Conservation (phyloP, 2,329 filamentous ascomycete genomes). For the Simplicillium aogashimaense region DNA sequence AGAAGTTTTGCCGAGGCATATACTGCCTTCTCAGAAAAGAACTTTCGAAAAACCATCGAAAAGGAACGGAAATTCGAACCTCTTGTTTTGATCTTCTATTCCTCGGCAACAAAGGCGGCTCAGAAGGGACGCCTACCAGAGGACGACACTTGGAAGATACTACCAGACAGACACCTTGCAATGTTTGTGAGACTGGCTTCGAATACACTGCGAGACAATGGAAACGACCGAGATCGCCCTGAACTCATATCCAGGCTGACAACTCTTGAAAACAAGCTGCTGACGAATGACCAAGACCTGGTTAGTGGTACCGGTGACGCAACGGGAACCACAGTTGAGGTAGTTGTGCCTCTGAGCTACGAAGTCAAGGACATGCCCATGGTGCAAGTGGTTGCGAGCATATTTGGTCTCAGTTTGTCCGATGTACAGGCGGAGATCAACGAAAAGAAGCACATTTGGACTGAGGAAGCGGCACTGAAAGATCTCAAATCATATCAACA, state of each 20-base stretch:
- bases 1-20: constrained; percentile 91
- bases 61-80: constrained; percentile 91
- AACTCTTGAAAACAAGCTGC: constrained; percentile 83
- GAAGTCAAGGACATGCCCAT: constrained; percentile 96
- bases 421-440: constrained; percentile 85
- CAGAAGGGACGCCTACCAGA: constrained; percentile 64
- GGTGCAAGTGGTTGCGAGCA: constrained; percentile 75
- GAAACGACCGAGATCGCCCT: constrained; percentile 74
- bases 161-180: constrained; percentile 90
- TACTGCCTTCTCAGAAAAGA: constrained; percentile 81
- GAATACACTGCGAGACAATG: constrained; percentile 70
- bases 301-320: constrained; percentile 21
- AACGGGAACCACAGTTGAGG: constrained; percentile 55
- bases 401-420: constrained; percentile 72
- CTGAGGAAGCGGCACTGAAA: constrained; percentile 78
- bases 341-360: constrained; percentile 73
- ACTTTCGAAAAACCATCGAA: constrained; percentile 83
- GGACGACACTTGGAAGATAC: constrained; percentile 81
- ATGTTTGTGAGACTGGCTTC: constrained; percentile 84
- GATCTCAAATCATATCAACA: constrained; percentile 93
- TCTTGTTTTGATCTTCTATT: constrained; percentile 91
- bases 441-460: constrained; percentile 72
- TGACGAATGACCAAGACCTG: constrained; percentile 89
- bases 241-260: constrained; percentile 72
- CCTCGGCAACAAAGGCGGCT: constrained; percentile 77